phyloP scores from a whole-genome alignment of 345 rosid genomes.

The Boechera retrofracta region DNA sequence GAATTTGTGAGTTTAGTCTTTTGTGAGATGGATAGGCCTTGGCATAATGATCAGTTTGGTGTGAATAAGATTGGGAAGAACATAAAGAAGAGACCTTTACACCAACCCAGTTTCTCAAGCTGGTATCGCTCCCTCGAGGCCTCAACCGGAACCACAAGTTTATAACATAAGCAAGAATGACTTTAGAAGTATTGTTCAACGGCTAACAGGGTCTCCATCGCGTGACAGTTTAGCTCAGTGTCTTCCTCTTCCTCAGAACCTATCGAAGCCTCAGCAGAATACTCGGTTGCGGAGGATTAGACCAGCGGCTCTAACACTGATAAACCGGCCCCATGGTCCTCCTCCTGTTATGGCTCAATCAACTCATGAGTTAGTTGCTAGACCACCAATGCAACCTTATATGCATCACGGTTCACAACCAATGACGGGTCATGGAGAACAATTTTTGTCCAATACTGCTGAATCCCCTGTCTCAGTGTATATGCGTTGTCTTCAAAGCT shows the following conservation, averaged over 20 bases:
- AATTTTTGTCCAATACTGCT: constrained; percentile 50
- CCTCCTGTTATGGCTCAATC: constrained; percentile 33
- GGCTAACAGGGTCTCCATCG: constrained; percentile 68
- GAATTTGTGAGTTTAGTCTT: background rate
- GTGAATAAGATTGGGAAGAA: constrained; percentile 78
- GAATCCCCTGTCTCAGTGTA: constrained; percentile 70
- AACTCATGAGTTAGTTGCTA: background rate
- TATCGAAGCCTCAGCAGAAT: constrained; percentile 60
- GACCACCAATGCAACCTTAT: constrained; percentile 39
- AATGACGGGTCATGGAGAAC: constrained; percentile 49
- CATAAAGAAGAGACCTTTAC: constrained; percentile 72
- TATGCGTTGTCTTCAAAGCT: constrained; percentile 67
- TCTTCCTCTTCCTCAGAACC: constrained; percentile 67
- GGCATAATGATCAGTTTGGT: constrained; percentile 61
- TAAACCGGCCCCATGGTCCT: constrained; percentile 55
- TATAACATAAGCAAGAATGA: constrained; percentile 82
- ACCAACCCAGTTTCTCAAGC: constrained; percentile 60
- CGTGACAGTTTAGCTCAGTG: constrained; percentile 67
- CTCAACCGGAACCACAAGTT: constrained; percentile 80
- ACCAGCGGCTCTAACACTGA: constrained; percentile 61
- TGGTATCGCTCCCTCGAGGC: constrained; percentile 54
- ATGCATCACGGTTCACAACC: constrained; percentile 37
- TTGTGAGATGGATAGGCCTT: constrained; percentile 64
- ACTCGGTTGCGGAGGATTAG: constrained; percentile 69
- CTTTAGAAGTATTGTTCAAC: constrained; percentile 75